Percentiles rank a stretch among this genome's conserved stretches.
phyloP scores from a whole-genome alignment of 352 stramenopile species.

The Phytopythium aichiense region DNA sequence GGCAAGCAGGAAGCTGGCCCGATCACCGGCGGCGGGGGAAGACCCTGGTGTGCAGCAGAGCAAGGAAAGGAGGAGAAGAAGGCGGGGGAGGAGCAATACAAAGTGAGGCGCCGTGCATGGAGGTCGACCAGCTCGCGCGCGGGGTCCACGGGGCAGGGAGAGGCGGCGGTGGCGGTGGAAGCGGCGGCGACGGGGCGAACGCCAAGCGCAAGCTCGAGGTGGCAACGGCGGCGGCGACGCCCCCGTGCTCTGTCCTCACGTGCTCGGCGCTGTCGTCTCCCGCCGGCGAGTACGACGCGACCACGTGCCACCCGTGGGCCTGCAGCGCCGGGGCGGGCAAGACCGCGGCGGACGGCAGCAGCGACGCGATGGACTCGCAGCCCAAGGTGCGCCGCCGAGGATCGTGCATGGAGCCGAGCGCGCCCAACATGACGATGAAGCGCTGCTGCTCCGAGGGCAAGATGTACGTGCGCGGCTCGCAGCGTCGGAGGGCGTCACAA shows the following conservation, averaged over 20 bases:
- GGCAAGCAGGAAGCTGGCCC: constrained; percentile 13
- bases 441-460: constrained; percentile 66
- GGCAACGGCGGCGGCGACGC: constrained; percentile 15
- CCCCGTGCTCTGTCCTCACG: constrained; percentile 8
- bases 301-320: constrained; percentile 22
- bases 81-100: neutral
- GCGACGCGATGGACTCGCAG: constrained; percentile 34
- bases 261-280: constrained; percentile 10
- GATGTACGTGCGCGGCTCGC: constrained; percentile 44
- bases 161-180: constrained; percentile 8
- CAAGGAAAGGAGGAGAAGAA: neutral
- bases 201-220: constrained; percentile 70
- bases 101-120: constrained; percentile 1
- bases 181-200: constrained; percentile 34
- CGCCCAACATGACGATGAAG: constrained; percentile 32
- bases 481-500: neutral
- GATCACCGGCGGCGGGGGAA: neutral
- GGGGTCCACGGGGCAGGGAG: constrained; percentile 1
- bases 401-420: constrained; percentile 18
- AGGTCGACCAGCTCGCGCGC: constrained; percentile 19
- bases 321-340: constrained; percentile 13
- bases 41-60: neutral
- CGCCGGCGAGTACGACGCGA: constrained; percentile 9
- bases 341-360: constrained; percentile 1
- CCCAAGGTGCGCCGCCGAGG: constrained; percentile 47